Percentiles rank a stretch among this genome's conserved stretches.
phyloP scores from a whole-genome alignment of 306 rosid genomes.

The Lupinus albus region DNA sequence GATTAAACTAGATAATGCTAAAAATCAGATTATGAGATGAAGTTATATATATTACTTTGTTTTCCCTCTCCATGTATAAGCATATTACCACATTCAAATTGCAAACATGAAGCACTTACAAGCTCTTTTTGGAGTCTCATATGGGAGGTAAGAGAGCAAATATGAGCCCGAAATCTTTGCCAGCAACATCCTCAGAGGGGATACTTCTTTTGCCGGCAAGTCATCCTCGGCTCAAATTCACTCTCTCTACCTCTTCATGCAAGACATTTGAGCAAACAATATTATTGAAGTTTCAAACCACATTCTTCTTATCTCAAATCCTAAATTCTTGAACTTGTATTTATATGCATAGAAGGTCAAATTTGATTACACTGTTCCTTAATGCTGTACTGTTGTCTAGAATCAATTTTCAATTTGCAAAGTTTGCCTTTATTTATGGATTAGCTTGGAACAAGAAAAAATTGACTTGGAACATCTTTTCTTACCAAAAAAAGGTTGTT shows the following conservation, averaged over 20 bases:
- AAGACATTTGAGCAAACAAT: slow-evolving; percentile 38
- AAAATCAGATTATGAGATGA: too few relatives aligned
- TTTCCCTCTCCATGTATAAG: not conserved
- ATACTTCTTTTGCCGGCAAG: slow-evolving; percentile 42
- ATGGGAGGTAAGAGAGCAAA: slow-evolving; percentile 44
- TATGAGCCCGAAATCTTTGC: slow-evolving; percentile 35
- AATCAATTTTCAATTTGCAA: slow-evolving; percentile 19
- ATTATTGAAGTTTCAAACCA: not conserved
- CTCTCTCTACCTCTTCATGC: slow-evolving; percentile 48
- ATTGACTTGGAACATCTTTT: slow-evolving; percentile 35
- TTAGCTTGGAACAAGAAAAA: slow-evolving; percentile 25
- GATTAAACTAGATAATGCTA: not conserved
- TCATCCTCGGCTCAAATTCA: slow-evolving; percentile 57
- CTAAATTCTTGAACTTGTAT: slow-evolving; percentile 20
- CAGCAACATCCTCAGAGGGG: slow-evolving; percentile 6
- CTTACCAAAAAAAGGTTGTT: too few relatives aligned
- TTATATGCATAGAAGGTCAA: slow-evolving; percentile 44
- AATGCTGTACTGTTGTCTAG: slow-evolving; percentile 16
- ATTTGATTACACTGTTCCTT: not conserved
- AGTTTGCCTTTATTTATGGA: not conserved
- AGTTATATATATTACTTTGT: not conserved
- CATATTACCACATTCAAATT: not conserved
- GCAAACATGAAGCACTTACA: not conserved
- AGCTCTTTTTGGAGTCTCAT: slow-evolving; percentile 31
- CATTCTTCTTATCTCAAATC: not conserved